These are phyloP conservation scores for Quillaja saponaria DNA, from an alignment of 306 rosid genomes.

Conservation along the genomic window DNA sequence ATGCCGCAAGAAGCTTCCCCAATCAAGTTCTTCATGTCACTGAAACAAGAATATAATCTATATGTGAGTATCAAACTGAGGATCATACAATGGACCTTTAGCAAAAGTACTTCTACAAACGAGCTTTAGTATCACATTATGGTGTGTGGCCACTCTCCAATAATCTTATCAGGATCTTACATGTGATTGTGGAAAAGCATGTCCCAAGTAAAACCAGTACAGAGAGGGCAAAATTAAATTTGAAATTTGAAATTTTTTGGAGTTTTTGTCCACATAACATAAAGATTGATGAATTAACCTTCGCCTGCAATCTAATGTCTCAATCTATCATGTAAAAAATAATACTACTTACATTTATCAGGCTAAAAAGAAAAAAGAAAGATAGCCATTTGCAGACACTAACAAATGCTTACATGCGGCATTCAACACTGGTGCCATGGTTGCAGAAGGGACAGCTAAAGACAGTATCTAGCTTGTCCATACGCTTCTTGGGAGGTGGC, in stretches of 20 bases:
- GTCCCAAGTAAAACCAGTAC: not conserved
- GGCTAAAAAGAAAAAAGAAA: not conserved
- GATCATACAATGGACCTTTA: conserved; percentile 5
- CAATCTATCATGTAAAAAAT: not conserved
- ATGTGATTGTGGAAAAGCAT: not conserved
- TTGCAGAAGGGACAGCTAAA: conserved; percentile 98
- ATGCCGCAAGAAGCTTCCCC: conserved; percentile 86
- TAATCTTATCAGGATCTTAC: not conserved
- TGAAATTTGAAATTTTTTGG: too few relatives aligned
- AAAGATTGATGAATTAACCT: too few relatives aligned
- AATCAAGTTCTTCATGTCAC: conserved; percentile 83
- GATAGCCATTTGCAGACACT: not conserved
- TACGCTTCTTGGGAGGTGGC: conserved; percentile 93
- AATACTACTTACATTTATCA: too few relatives aligned
- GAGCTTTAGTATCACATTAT: not conserved
- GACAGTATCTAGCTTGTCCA: conserved; percentile 95
- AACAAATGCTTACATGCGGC: conserved; percentile 69
- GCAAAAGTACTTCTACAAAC: not conserved
- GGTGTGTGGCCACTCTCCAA: not conserved
- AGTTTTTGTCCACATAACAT: too few relatives aligned
- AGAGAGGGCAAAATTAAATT: too few relatives aligned
- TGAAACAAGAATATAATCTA: conserved; percentile 39
- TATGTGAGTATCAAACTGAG: not conserved
- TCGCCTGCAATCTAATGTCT: too few relatives aligned
- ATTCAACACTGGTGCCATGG: conserved; percentile 90